Evolutionary conservation across 495 filamentous ascomycete species (phyloP), one percentile per base, ranked within the genome.

Genomic region (Xanthoparmelia taractica): DNA sequence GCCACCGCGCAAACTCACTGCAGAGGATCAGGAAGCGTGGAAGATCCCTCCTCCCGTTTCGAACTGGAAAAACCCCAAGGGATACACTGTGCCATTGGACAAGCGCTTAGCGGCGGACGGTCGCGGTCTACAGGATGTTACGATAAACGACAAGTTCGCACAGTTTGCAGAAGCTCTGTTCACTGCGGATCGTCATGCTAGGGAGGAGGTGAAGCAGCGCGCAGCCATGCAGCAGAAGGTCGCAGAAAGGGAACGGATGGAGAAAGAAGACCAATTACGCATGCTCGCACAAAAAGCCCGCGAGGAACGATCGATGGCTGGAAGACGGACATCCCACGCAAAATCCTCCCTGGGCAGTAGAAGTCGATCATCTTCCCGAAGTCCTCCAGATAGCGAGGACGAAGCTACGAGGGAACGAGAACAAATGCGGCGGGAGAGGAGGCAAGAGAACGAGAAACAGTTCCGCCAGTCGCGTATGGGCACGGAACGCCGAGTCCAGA

Each of bases 51-150:
- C 94, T 0, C 88, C 95, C 0, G 88, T 99, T 4, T 95, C 90
- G 20, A 96, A 97, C 73, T 99, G 94, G 94, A 99, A 99, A 83
- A 99, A 99, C 70, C 90, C 93, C 0, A 97, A 96, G 76, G 94
- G 94, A 70, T 99, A 96, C 69, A 99, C 94, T 0, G 91, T 99
- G 4, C 91, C 94, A 5, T 76, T 99, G 29, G 95, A 97, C 71
- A 99, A 97, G 78, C 88, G 94, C 72, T 76, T 99, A 66, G 94
- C 94, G n/a, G 92, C 94, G 2, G 92, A 97, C 76, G 94, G 94
- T 3, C 84, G 95, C 69, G 90, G 90, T 11, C 75, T 97, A 67
- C 90, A 96, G 73, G 94, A 99, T 75, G 89, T 96, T 40, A 87
- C 91, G 29, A 97, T 99, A 72, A 99, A 97, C 75, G 94, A 99